Conservation (phyloP, 306 rosid species). For the Malus sieversii region DNA sequence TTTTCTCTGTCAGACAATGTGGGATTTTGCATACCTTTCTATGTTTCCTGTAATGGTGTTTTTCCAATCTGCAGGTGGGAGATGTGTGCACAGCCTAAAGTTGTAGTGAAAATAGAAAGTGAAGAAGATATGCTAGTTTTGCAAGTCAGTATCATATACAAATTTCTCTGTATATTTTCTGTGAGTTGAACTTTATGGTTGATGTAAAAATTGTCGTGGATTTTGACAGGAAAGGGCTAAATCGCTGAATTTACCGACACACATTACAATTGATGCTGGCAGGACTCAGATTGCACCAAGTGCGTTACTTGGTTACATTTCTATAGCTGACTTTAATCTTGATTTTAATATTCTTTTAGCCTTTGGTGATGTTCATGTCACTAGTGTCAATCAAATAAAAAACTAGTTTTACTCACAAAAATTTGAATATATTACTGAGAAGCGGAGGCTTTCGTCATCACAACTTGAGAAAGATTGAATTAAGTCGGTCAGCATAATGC, state of each 20-base stretch:
- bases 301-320: slow-evolving; percentile 32
- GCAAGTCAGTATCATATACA: slow-evolving; percentile 44
- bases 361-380: neutral
- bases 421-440: neutral
- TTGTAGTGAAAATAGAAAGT: slow-evolving; percentile 83
- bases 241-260: slow-evolving; percentile 71
- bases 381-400: neutral
- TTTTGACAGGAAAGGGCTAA: slow-evolving; percentile 70
- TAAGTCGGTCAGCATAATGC: neutral
- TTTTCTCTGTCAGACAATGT: neutral
- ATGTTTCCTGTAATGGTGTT: slow-evolving; percentile 7
- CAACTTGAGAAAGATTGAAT: neutral
- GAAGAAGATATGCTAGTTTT: slow-evolving; percentile 85
- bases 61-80: slow-evolving; percentile 68
- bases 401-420: neutral
- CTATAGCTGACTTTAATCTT: neutral
- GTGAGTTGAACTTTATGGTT: neutral
- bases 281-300: slow-evolving; percentile 98
- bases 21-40: neutral
- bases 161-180: neutral
- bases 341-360: neutral
- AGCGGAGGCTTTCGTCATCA: neutral
- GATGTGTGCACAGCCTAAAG: slow-evolving; percentile 95
- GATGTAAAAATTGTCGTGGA: neutral
- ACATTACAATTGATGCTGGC: slow-evolving; percentile 92